Evolutionary conservation across 176 grass and related monocot genomes (phyloP).

Genomic region (Aegilops tauschii): DNA sequence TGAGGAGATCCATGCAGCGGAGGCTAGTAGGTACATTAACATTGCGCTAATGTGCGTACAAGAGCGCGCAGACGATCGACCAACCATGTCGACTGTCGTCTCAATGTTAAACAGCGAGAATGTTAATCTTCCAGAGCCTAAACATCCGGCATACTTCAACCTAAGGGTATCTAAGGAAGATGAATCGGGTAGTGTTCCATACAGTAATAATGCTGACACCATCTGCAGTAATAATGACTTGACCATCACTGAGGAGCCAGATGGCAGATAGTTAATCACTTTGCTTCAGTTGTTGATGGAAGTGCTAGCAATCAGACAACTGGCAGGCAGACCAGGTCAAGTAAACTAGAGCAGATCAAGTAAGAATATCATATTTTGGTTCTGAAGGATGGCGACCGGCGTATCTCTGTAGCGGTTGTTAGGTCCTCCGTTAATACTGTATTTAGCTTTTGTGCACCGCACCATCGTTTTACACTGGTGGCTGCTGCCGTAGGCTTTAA

Average conservation of each 20-base stretch:
- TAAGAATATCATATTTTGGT: too few relatives aligned
- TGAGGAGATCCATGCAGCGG: not conserved
- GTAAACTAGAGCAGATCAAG: not conserved
- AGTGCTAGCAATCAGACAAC: not conserved
- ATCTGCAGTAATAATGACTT: slow-evolving; percentile 8
- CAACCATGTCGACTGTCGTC: slow-evolving; percentile 30
- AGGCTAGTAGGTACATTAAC: slow-evolving; percentile 22
- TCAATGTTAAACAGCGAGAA: slow-evolving; percentile 16
- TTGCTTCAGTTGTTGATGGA: not conserved
- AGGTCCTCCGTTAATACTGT: not conserved
- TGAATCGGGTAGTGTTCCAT: not conserved
- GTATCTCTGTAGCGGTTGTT: too few relatives aligned
- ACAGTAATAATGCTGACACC: too few relatives aligned
- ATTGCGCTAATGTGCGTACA: slow-evolving; percentile 38
- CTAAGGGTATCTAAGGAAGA: not conserved
- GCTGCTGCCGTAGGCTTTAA: slow-evolving; percentile 51
- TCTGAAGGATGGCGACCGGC: too few relatives aligned
- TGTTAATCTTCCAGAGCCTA: slow-evolving; percentile 11
- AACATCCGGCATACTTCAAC: slow-evolving; percentile 34
- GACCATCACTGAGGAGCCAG: slow-evolving; percentile 14
- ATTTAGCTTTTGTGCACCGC: not conserved
- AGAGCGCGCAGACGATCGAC: slow-evolving; percentile 28
- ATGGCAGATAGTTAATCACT: slow-evolving; percentile 11
- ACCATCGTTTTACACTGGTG: not conserved
- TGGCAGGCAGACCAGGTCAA: not conserved